These are phyloP conservation scores for Diplocarpon mali DNA, from an alignment of 2,329 filamentous ascomycete species.

Conservation along the genomic window DNA sequence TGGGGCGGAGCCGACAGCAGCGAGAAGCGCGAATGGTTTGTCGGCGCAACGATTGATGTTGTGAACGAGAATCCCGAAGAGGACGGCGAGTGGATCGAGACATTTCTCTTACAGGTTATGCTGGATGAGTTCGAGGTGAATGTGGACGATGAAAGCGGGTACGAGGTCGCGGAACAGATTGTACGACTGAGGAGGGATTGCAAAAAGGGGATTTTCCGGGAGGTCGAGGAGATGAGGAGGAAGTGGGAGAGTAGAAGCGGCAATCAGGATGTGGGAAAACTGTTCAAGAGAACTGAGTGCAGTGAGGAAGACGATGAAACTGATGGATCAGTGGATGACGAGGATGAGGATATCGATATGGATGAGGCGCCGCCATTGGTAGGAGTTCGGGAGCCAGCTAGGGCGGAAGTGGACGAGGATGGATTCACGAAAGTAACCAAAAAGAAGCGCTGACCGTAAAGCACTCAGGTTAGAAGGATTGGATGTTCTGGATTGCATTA, in stretches of 20 bases:
- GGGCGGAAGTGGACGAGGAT: conserved; percentile 68
- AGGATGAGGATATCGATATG: conserved; percentile 53
- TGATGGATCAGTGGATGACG: conserved; percentile 44
- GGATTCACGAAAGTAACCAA: conserved; percentile 67
- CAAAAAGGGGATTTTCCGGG: conserved; percentile 52
- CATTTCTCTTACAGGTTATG: conserved; percentile 80
- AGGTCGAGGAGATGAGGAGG: conserved; percentile 50
- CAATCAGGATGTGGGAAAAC: conserved; percentile 33
- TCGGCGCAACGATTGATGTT: conserved; percentile 73
- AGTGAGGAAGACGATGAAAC: conserved; percentile 43
- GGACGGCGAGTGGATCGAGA: conserved; percentile 71
- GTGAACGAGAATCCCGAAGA: conserved; percentile 50
- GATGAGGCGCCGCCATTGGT: conserved; percentile 55
- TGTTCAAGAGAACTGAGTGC: conserved; percentile 40
- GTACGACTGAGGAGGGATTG: conserved; percentile 55
- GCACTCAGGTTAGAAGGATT: too few species aligned
- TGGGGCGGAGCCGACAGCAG: conserved; percentile 76
- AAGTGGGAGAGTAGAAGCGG: conserved; percentile 52
- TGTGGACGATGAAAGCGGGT: conserved; percentile 79
- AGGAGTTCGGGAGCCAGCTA: conserved; percentile 46
- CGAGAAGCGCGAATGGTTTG: conserved; percentile 96
- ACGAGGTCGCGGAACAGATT: conserved; percentile 62
- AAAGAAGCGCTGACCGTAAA: conserved; percentile 40
- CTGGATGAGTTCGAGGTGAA: conserved; percentile 91
- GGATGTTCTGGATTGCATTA: conserved; percentile 10